A percentile compares a stretch with the other conserved stretches of the same genome.
Conservation (phyloP, 306 rosid species). For the Vachellia collinsii region DNA sequence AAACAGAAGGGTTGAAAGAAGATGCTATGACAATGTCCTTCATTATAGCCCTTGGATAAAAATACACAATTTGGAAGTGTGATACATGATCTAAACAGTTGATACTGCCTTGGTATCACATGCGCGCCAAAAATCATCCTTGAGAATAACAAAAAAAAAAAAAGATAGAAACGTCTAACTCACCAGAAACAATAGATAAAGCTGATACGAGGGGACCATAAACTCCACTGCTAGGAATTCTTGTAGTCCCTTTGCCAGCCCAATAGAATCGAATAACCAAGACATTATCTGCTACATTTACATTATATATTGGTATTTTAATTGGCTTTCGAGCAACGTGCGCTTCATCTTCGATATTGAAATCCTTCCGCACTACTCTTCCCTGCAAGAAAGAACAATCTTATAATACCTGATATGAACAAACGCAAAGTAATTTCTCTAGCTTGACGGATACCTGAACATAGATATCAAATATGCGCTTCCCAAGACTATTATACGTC, state of each 20-base stretch:
- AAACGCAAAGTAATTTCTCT: slow-evolving; percentile 18
- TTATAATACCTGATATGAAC: slow-evolving; percentile 16
- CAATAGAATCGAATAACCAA: slow-evolving; percentile 61
- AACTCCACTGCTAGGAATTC: slow-evolving; percentile 46
- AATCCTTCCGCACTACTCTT: slow-evolving; percentile 50
- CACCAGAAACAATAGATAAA: slow-evolving; percentile 66
- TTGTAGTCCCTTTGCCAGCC: slow-evolving; percentile 74
- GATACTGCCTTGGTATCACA: slow-evolving; percentile 8
- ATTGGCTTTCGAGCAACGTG: slow-evolving; percentile 48
- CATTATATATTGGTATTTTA: slow-evolving; percentile 33
- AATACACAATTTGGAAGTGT: not conserved
- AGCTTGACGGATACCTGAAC: slow-evolving; percentile 54
- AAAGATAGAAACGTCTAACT: slow-evolving; percentile 34
- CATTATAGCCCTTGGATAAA: not conserved
- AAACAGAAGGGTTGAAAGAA: not conserved
- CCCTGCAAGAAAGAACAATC: slow-evolving; percentile 42
- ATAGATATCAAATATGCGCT: slow-evolving; percentile 64
- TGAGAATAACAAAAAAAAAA: not conserved
- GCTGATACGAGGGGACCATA: slow-evolving; percentile 79
- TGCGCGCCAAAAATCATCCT: not conserved
- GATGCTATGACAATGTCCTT: slow-evolving; percentile 5
- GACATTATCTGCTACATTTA: slow-evolving; percentile 39
- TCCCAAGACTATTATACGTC: slow-evolving; percentile 60
- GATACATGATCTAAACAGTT: not conserved
- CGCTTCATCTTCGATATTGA: slow-evolving; percentile 50